Evolutionary conservation across 177 flowering plant genomes (phyloP).

Genomic region (Vitis hybrid): DNA sequence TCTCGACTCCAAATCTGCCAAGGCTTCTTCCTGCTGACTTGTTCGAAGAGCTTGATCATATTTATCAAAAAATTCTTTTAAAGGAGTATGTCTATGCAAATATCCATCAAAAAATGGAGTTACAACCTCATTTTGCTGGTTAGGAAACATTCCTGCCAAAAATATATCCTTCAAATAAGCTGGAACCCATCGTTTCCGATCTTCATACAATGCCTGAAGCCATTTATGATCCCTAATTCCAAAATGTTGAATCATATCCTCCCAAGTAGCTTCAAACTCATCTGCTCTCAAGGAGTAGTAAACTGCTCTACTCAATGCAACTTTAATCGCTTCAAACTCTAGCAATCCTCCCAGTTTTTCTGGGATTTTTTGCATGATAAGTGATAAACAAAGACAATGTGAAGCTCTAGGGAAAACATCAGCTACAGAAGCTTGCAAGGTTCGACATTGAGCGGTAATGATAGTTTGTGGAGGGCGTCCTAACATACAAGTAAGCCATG

Average conservation of each 20-base stretch:
- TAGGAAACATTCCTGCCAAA: slow-evolving; percentile 34
- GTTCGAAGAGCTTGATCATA: slow-evolving; percentile 33
- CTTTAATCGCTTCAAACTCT: slow-evolving; percentile 35
- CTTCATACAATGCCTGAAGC: slow-evolving; percentile 35
- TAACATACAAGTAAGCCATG: slow-evolving; percentile 49
- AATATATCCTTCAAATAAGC: slow-evolving; percentile 35
- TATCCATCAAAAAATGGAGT: slow-evolving; percentile 25
- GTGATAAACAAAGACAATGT: slow-evolving; percentile 38
- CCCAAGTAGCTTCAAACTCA: slow-evolving; percentile 55
- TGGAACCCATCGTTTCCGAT: slow-evolving; percentile 43
- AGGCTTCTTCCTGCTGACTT: slow-evolving; percentile 27
- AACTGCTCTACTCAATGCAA: slow-evolving; percentile 24
- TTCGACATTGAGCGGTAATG: slow-evolving; percentile 40
- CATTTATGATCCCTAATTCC: slow-evolving; percentile 37
- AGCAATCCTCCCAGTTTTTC: slow-evolving; percentile 36
- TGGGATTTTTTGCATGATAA: slow-evolving; percentile 43
- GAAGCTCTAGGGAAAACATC: slow-evolving; percentile 50
- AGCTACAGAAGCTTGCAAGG: slow-evolving; percentile 34
- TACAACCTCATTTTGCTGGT: slow-evolving; percentile 14
- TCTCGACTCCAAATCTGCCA: slow-evolving; percentile 38
- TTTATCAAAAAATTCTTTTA: slow-evolving; percentile 36
- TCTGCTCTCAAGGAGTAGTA: slow-evolving; percentile 32
- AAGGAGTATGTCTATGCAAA: slow-evolving; percentile 26
- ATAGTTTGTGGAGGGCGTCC: slow-evolving; percentile 49
- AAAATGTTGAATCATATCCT: slow-evolving; percentile 28